Base-by-base conservation (phyloP, 2,329 filamentous ascomycete genomes). In the Shiraia bambusicola region DNA sequence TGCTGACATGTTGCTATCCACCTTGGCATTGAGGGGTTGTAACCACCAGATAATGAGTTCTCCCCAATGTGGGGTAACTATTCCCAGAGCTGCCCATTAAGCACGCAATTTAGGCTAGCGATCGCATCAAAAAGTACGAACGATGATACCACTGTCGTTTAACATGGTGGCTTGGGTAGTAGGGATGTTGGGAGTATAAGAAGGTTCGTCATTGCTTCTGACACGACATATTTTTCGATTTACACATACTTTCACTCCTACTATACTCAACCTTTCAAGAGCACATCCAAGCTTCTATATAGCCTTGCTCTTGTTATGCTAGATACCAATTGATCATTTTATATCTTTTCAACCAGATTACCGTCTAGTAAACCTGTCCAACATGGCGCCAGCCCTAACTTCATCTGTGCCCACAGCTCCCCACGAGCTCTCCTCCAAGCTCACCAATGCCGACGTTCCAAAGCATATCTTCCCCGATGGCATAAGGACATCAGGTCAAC, bases 401-500 rank as follows among this genome's bases (percentile, higher is more conserved):
- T 56, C 66, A n/a, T 33, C 60, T 17, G 50, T 60, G n/a, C 67
- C 67, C 22, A 57, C 55, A 12, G 60, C 66, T 26, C 63, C 68
- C n/a, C 70, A 73, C 48, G 50, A 66, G 3, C 63, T 71, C 24
- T 37, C 47, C 14, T 51, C 42, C 25, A 54, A 61, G 11, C 61
- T 58, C 27, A 27, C 38, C 10, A 53, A 59, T 38, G 58, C 60
- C 47, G 58, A 63, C 40, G 63, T 71, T 25, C 71, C 72, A 24
- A 66, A 66, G 33, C 63, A 70, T 40, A 67, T 81, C 53, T 86
- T 84, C 62, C 82, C 82, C 8, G 82, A 85, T 57, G 81, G 82
- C 8, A 73, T 84, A 56, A 83, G 80, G 59, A 85, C 83, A 14
- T 79, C 84, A 0, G 87, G 87, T 28, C 87, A 92, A 63, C 84